Evolutionary conservation across 768 basidiomycete genomes (phyloP).

Genomic region (Amanita inopinata): DNA sequence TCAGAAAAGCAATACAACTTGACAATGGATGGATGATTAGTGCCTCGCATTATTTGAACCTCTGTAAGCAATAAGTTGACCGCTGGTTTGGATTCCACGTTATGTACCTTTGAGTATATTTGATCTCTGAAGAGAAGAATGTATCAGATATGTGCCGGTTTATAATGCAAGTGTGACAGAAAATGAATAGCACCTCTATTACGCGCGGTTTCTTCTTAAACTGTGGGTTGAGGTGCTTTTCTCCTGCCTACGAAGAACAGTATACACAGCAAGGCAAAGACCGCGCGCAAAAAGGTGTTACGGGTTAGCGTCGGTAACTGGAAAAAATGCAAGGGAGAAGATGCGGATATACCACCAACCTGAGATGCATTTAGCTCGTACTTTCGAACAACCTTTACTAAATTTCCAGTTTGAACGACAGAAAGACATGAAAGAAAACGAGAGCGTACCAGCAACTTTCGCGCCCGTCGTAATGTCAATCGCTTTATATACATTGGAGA

Average conservation of each 20-base stretch:
- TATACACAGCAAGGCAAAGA: slow-evolving; percentile 12
- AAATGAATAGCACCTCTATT: slow-evolving; percentile 71
- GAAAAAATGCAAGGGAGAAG: slow-evolving; percentile 17
- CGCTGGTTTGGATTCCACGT: not conserved
- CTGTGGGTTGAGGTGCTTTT: slow-evolving; percentile 86
- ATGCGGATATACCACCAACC: slow-evolving; percentile 49
- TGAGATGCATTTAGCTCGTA: slow-evolving; percentile 85
- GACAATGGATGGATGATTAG: slow-evolving; percentile 85
- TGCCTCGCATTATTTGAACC: slow-evolving; percentile 98
- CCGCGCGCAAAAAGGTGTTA: slow-evolving; percentile 24
- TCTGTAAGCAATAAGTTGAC: slow-evolving; percentile 36
- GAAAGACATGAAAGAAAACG: slow-evolving; percentile 11
- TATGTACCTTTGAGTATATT: slow-evolving; percentile 90
- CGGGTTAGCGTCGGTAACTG: slow-evolving; percentile 17
- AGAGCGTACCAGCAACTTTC: slow-evolving; percentile 69
- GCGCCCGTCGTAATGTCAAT: slow-evolving; percentile 63
- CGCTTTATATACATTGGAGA: slow-evolving; percentile 98
- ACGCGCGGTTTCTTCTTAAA: slow-evolving; percentile 97
- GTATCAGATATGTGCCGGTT: slow-evolving; percentile 21
- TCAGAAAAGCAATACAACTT: slow-evolving; percentile 90
- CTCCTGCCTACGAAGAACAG: slow-evolving; percentile 53
- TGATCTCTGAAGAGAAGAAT: slow-evolving; percentile 56
- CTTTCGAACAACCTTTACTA: slow-evolving; percentile 93
- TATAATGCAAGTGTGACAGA: slow-evolving; percentile 10
- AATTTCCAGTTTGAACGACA: slow-evolving; percentile 12